A percentile compares a stretch with the other conserved stretches of the same genome.
Evolutionary conservation across 805 yeast species (phyloP).

Genomic region (Priceomyces medius): DNA sequence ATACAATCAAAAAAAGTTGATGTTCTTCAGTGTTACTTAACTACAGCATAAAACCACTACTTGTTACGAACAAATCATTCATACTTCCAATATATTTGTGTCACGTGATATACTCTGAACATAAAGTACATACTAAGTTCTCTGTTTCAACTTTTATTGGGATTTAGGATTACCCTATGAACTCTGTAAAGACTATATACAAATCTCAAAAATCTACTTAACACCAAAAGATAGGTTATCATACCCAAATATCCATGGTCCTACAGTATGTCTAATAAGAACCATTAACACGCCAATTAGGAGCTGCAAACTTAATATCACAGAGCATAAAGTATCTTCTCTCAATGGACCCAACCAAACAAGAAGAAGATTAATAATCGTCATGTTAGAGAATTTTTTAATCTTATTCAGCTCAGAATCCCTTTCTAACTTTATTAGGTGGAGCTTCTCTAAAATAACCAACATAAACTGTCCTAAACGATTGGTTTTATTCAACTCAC

Average conservation of each 20-base stretch:
- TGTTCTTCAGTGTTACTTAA: not conserved
- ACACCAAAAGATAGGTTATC: constrained; percentile 64
- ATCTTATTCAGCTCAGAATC: constrained; percentile 21
- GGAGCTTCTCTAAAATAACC: constrained; percentile 44
- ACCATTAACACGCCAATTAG: constrained; percentile 65
- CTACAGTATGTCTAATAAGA: constrained; percentile 75
- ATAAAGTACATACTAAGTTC: not conserved
- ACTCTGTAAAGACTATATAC: not conserved
- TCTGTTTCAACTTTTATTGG: not conserved
- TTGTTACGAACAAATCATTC: not conserved
- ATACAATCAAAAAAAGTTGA: not conserved
- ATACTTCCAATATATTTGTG: not conserved
- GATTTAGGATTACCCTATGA: not conserved
- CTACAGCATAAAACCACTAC: not conserved
- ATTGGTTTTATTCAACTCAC: constrained; percentile 28
- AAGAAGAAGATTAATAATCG: constrained; percentile 77
- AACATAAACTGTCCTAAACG: constrained; percentile 30
- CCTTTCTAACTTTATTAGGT: constrained; percentile 43
- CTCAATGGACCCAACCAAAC: constrained; percentile 90
- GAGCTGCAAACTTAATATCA: constrained; percentile 63
- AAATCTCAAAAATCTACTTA: constrained; percentile 18
- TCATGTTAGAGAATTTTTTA: constrained; percentile 69
- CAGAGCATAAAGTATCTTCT: constrained; percentile 71
- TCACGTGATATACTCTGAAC: not conserved
- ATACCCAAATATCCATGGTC: constrained; percentile 82